Conservation (phyloP, 2,329 filamentous ascomycete species). For the Trichoderma lentiforme region DNA sequence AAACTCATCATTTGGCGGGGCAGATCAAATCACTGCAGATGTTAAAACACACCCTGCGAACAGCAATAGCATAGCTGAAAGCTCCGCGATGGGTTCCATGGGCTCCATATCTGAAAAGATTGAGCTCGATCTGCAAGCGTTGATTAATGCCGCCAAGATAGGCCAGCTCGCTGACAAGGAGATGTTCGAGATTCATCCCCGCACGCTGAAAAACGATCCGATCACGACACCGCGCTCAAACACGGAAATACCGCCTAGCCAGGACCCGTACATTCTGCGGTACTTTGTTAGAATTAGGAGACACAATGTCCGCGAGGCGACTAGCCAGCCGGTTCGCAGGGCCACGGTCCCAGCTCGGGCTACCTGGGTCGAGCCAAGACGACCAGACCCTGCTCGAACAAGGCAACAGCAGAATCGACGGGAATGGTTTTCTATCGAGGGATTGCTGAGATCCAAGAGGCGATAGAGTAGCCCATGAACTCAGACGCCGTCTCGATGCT, state of each 20-base stretch:
- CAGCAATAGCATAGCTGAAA: background rate
- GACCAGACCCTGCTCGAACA: constrained; percentile 19
- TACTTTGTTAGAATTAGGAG: constrained; percentile 24
- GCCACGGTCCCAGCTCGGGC: constrained; percentile 15
- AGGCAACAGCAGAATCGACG: background rate
- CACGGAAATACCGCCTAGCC: constrained; percentile 37
- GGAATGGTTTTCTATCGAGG: constrained; percentile 24
- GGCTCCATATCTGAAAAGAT: constrained; percentile 9
- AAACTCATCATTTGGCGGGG: background rate
- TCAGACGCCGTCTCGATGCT: background rate
- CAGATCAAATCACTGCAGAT: background rate
- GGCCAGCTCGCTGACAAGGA: constrained; percentile 27
- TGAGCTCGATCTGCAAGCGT: constrained; percentile 30
- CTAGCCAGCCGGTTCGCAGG: constrained; percentile 14
- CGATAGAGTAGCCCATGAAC: constrained; percentile 17
- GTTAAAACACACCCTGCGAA: background rate
- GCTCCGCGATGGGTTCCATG: background rate
- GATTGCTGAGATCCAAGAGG: constrained; percentile 26
- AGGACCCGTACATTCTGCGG: constrained; percentile 35
- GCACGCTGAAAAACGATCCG: constrained; percentile 39
- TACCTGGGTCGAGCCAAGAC: constrained; percentile 24
- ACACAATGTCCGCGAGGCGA: background rate
- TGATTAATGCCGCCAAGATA: constrained; percentile 33
- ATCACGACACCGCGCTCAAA: constrained; percentile 32
- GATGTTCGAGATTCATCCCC: constrained; percentile 39